Conservation (phyloP, 768 basidiomycete species). For the Flagelloscypha sp. region DNA sequence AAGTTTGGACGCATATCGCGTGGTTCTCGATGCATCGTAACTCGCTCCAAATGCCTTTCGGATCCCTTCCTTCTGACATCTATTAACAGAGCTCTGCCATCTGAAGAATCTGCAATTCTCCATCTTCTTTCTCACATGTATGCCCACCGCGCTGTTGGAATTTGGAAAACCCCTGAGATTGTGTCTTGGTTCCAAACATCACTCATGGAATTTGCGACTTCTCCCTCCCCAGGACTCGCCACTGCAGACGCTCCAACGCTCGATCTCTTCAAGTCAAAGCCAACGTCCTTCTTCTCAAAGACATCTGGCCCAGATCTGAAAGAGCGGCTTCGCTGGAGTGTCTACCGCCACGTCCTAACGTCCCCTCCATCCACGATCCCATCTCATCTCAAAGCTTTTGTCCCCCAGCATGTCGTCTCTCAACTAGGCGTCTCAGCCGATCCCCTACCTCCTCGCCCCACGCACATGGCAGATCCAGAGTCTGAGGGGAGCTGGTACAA, state of each 20-base stretch:
- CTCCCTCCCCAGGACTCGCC: conserved; percentile 24
- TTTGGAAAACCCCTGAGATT: conserved; percentile 74
- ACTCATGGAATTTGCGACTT: conserved; percentile 39
- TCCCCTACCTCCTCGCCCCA: conserved; percentile 81
- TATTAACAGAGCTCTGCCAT: conserved; percentile 24
- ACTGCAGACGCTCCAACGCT: conserved; percentile 26
- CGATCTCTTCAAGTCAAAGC: conserved; percentile 21
- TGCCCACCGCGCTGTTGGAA: conserved; percentile 58
- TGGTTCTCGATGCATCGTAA: conserved; percentile 63
- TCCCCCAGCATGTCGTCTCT: conserved; percentile 49
- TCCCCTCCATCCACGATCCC: conserved; percentile 61
- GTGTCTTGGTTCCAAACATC: conserved; percentile 65
- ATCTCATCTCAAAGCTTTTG: conserved; percentile 56
- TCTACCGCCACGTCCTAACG: conserved; percentile 71
- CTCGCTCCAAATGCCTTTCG: conserved; percentile 13
- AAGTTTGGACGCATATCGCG: conserved; percentile 54
- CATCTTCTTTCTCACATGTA: conserved; percentile 88
- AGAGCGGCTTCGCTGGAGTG: conserved; percentile 35
- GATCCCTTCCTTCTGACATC: conserved; percentile 7
- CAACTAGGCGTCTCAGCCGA: conserved; percentile 68
- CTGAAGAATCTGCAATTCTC: conserved; percentile 38
- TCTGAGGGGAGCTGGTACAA: conserved; percentile 57
- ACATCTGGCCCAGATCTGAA: conserved; percentile 31
- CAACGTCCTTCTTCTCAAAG: conserved; percentile 16
- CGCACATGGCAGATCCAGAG: too few species aligned